Base-by-base conservation (phyloP, 352 stramenopile species). In the Globisporangium splendens region DNA sequence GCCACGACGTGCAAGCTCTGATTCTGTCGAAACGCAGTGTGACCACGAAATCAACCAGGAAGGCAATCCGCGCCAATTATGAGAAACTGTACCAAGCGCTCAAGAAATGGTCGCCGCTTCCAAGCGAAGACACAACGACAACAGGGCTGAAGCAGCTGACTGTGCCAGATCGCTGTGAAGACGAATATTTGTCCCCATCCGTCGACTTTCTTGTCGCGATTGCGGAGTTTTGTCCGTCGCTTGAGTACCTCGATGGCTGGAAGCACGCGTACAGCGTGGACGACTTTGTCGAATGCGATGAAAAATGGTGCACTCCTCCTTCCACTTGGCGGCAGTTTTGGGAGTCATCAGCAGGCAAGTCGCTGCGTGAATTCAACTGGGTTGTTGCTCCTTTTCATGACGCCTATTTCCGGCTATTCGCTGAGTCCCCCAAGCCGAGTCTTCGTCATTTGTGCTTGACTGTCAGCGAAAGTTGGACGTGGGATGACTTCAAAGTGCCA, bases 171-270 rank as follows among this genome's bases (percentile, higher is more conserved):
- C 65, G 68, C 11, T 54, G 51, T 12, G 50, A 54, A 8, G 47
- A 51, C 17, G 61, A 65, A 8, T 42, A 28, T 3, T 31, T 41
- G 0, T 21, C 49, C 6, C 54, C 47, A 7, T 58, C 47, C 1
- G 44, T 63, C n/a, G 46, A 57, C 35, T 33, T 68, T 15, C 20
- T 73, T 7, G 8, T 35, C 14, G 46, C 44, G 0, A 22, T 73
- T 11, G 46, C 54, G 0, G n/a, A 22, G 14, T 65, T 47, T 7
- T 73, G 66, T 31, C 62, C 62, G 1, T 7, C 46, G 8, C 21
- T 73, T 20, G 62, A 68, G 59, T 69, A 61, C 42, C 22, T 70
- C 3, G 66, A 73, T 24, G 66, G 66, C n/a, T 73, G 62, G 62
- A 68, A 70, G 17, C 21, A n/a, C 10, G 56, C 24, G 1, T 59